Conservation (phyloP, 2,329 filamentous ascomycete species). For the Penicillium fuscoglaucum region DNA sequence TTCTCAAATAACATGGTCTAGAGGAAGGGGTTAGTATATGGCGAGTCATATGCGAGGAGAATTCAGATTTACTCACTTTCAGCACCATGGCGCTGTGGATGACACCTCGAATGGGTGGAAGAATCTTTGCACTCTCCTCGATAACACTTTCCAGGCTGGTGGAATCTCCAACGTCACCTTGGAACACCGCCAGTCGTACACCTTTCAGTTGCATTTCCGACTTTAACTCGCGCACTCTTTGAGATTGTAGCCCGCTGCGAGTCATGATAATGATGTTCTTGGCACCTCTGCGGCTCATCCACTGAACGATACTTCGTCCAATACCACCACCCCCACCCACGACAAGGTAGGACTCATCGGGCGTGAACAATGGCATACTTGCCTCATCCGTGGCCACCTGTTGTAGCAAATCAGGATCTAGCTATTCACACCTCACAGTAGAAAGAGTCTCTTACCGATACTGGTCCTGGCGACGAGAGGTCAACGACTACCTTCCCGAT, state of each 20-base stretch:
- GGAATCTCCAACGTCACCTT: neutral
- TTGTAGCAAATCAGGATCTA: neutral
- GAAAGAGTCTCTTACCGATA: neutral
- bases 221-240: neutral
- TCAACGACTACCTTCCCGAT: neutral
- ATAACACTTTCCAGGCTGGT: neutral
- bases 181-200: neutral
- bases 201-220: neutral
- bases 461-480: neutral
- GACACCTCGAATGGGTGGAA: neutral
- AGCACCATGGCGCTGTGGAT: neutral
- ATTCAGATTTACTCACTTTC: neutral
- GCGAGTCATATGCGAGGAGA: neutral
- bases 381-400: neutral
- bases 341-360: neutral
- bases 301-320: neutral
- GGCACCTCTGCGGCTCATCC: neutral
- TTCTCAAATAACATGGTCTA: neutral
- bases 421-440: neutral
- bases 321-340: neutral
- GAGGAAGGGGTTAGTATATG: neutral
- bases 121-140: neutral
- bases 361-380: neutral
- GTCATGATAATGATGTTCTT: neutral
- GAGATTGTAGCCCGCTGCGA: neutral